These are phyloP conservation scores for Vigna mungo DNA, from an alignment of 306 rosid genomes.

Conservation along the genomic window DNA sequence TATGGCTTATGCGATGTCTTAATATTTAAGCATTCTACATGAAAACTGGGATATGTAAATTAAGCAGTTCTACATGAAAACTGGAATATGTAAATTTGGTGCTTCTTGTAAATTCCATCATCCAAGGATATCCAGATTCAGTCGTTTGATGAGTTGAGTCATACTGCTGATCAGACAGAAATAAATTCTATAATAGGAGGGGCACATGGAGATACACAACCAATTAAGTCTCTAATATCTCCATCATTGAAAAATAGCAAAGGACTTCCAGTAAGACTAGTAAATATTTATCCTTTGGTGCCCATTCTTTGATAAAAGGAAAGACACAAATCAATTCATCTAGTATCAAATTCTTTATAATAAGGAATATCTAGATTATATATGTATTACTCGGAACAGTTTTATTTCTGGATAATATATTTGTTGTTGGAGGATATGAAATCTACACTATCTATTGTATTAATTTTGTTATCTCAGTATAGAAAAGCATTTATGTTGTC, in stretches of 20 bases:
- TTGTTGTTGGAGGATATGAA: no score
- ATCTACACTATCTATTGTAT: no score
- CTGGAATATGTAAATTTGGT: conserved; percentile 89
- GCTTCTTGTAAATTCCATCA: conserved; percentile 87
- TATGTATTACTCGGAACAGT: no score
- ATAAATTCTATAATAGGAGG: conserved; percentile 49
- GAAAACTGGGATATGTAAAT: background rate
- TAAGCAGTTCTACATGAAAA: conserved; percentile 90
- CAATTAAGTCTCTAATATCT: conserved; percentile 51
- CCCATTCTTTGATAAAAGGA: conserved; percentile 32
- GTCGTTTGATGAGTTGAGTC: conserved; percentile 58
- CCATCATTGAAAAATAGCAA: conserved; percentile 75
- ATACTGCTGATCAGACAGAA: conserved; percentile 51
- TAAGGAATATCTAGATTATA: no score
- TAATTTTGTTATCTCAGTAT: no score
- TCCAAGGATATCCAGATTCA: conserved; percentile 82
- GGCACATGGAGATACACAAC: conserved; percentile 52
- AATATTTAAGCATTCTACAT: background rate
- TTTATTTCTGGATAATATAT: no score
- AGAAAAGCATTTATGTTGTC: no score
- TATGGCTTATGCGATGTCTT: conserved; percentile 29
- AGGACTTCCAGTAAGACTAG: conserved; percentile 98
- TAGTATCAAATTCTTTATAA: background rate
- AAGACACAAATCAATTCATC: background rate
- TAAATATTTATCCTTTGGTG: conserved; percentile 38